A percentile compares a stretch with the other conserved stretches of the same genome.
phyloP scores from a whole-genome alignment of 768 basidiomycete species.

The Hericium alpestre region DNA sequence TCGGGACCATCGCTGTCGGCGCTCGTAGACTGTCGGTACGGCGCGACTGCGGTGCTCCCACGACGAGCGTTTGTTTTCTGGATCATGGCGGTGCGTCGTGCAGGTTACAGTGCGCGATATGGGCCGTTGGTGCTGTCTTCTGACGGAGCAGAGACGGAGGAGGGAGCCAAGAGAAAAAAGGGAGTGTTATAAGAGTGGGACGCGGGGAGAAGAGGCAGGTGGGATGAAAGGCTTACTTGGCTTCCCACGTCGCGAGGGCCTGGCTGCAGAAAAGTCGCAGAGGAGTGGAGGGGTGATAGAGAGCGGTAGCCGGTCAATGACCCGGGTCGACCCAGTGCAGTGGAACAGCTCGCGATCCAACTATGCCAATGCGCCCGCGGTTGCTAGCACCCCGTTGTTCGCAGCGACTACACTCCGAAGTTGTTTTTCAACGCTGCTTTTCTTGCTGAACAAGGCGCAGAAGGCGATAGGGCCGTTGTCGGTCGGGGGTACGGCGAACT shows the following conservation, averaged over 20 bases:
- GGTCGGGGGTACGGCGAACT: too few relatives aligned
- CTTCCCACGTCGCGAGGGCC: not conserved
- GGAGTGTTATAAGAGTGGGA: not conserved
- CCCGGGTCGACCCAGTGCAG: not conserved
- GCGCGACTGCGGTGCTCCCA: slow-evolving; percentile 16
- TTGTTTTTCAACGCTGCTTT: too few relatives aligned
- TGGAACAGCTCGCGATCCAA: not conserved
- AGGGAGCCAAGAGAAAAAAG: not conserved
- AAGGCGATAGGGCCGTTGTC: too few relatives aligned
- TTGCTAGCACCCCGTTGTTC: too few relatives aligned
- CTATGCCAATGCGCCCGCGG: too few relatives aligned
- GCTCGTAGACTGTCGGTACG: slow-evolving; percentile 11
- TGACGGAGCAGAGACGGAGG: not conserved
- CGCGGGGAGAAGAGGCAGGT: slow-evolving; percentile 3
- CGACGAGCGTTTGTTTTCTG: slow-evolving; percentile 48
- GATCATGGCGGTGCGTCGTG: slow-evolving; percentile 38
- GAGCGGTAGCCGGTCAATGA: not conserved
- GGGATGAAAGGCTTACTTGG: not conserved
- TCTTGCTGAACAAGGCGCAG: too few relatives aligned
- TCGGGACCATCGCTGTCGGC: slow-evolving; percentile 32
- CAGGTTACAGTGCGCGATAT: slow-evolving; percentile 9
- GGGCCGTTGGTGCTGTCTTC: slow-evolving; percentile 3
- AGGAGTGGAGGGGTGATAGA: slow-evolving; percentile 1
- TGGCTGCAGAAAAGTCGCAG: not conserved
- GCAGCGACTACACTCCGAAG: too few relatives aligned